Conservation (phyloP, 805 yeast genomes). For the Kockiozyma suomiensis region DNA sequence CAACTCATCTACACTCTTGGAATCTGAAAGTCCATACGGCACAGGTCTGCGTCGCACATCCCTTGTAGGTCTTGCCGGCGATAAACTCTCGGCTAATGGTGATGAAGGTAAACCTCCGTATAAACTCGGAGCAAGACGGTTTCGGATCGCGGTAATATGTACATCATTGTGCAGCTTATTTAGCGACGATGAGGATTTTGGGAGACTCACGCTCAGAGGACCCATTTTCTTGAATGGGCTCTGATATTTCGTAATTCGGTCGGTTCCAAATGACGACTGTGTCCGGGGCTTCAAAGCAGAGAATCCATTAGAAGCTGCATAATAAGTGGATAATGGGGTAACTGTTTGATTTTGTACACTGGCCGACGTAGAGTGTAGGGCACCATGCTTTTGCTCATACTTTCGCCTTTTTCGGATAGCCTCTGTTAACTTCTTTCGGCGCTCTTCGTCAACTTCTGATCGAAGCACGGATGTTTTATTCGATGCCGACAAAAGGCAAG, state of each 20-base stretch:
- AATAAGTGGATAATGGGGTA: background rate
- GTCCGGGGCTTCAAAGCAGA: background rate
- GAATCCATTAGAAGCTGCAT: background rate
- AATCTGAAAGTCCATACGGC: slow-evolving; percentile 24
- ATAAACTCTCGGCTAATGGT: slow-evolving; percentile 20
- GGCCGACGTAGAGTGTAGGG: slow-evolving; percentile 1
- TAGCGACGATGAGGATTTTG: background rate
- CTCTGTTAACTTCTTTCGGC: slow-evolving; percentile 13
- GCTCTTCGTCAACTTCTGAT: slow-evolving; percentile 16
- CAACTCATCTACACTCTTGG: slow-evolving; percentile 31
- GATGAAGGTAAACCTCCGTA: slow-evolving; percentile 17
- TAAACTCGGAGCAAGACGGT: slow-evolving; percentile 9
- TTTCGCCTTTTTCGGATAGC: slow-evolving; percentile 18
- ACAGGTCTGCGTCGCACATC: slow-evolving; percentile 14
- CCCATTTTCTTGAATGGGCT: slow-evolving; percentile 21
- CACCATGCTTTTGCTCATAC: slow-evolving; percentile 13
- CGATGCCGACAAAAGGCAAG: background rate
- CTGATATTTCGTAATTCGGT: slow-evolving; percentile 14
- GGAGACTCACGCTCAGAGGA: background rate
- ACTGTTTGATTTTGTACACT: background rate
- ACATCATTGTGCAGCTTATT: slow-evolving; percentile 2
- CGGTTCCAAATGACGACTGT: background rate
- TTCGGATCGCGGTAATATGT: slow-evolving; percentile 12
- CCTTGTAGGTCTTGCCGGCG: slow-evolving; percentile 12
- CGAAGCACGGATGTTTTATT: background rate